Evolutionary conservation across 305 asterid genomes (phyloP).

Genomic region (Fraxinus angustifolia): DNA sequence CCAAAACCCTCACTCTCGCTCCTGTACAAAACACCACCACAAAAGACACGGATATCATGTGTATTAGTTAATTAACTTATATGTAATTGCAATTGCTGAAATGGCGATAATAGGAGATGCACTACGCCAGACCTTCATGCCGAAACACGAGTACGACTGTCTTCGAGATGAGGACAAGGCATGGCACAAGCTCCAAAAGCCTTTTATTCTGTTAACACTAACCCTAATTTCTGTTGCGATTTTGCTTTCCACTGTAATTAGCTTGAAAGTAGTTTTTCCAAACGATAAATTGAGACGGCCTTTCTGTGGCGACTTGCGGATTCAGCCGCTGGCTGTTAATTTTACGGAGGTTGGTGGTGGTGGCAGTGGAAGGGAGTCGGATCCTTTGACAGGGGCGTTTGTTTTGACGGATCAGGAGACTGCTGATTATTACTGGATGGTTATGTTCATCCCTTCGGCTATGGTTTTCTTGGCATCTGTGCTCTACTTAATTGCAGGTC

Average conservation of each 20-base stretch:
- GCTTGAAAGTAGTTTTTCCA: constrained; percentile 70
- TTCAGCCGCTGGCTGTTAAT: constrained; percentile 42
- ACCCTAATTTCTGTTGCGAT: constrained; percentile 47
- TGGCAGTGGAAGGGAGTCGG: constrained; percentile 44
- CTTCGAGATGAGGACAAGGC: constrained; percentile 86
- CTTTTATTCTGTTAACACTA: constrained; percentile 32
- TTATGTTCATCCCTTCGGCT: constrained; percentile 69
- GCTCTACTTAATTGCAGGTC: constrained; percentile 70
- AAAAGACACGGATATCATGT: not conserved
- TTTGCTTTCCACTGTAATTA: constrained; percentile 50
- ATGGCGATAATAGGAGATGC: constrained; percentile 83
- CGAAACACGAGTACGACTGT: constrained; percentile 75
- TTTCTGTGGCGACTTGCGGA: constrained; percentile 34
- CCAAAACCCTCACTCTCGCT: constrained; percentile 17
- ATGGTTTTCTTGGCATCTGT: constrained; percentile 47
- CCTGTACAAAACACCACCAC: not conserved
- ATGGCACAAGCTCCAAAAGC: constrained; percentile 65
- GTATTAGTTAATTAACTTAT: constrained; percentile 1
- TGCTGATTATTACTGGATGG: constrained; percentile 94
- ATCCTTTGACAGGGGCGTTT: constrained; percentile 63
- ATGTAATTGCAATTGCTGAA: constrained; percentile 3
- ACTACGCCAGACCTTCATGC: constrained; percentile 90
- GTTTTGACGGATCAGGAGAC: constrained; percentile 83
- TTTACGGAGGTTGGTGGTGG: constrained; percentile 22
- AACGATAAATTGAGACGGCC: constrained; percentile 55